These are phyloP conservation scores for Exsudoporus floridanus DNA, from an alignment of 1,284 basidiomycete genomes.

Conservation along the genomic window DNA sequence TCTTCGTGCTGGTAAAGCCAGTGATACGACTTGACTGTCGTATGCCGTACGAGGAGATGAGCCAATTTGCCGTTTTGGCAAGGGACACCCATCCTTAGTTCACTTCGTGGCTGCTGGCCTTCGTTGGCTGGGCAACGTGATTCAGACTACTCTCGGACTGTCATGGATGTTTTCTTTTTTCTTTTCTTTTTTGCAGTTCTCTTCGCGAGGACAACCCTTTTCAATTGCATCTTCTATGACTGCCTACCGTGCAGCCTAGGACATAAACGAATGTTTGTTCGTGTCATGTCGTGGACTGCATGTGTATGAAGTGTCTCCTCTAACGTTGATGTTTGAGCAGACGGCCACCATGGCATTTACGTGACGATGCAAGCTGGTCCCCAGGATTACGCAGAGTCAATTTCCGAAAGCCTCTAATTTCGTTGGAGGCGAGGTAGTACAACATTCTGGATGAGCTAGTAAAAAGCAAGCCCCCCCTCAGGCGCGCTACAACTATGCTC, in stretches of 20 bases:
- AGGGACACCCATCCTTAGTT: slow-evolving; percentile 40
- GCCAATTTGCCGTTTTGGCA: not conserved
- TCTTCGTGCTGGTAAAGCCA: not conserved
- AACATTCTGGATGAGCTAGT: too few relatives aligned
- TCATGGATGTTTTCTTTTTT: not conserved
- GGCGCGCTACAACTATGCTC: too few relatives aligned
- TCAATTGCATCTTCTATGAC: not conserved
- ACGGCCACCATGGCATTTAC: too few relatives aligned
- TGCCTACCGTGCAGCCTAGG: not conserved
- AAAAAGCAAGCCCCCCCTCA: too few relatives aligned
- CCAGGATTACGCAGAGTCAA: too few relatives aligned
- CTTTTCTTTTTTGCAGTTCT: not conserved
- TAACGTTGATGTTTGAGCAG: too few relatives aligned
- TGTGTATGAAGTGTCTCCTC: not conserved
- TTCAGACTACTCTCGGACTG: not conserved
- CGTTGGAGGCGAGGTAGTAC: too few relatives aligned
- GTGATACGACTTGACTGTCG: not conserved
- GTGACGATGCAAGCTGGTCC: too few relatives aligned
- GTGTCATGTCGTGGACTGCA: not conserved
- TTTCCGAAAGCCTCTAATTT: too few relatives aligned
- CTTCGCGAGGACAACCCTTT: slow-evolving; percentile 3
- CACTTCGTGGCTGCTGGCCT: slow-evolving; percentile 46
- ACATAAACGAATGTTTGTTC: not conserved
- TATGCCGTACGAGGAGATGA: slow-evolving; percentile 9
- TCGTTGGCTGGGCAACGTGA: slow-evolving; percentile 34